A percentile compares a stretch with the other conserved stretches of the same genome.
Conservation (phyloP, 2,329 filamentous ascomycete genomes). For the Diaporthe citriasiana region DNA sequence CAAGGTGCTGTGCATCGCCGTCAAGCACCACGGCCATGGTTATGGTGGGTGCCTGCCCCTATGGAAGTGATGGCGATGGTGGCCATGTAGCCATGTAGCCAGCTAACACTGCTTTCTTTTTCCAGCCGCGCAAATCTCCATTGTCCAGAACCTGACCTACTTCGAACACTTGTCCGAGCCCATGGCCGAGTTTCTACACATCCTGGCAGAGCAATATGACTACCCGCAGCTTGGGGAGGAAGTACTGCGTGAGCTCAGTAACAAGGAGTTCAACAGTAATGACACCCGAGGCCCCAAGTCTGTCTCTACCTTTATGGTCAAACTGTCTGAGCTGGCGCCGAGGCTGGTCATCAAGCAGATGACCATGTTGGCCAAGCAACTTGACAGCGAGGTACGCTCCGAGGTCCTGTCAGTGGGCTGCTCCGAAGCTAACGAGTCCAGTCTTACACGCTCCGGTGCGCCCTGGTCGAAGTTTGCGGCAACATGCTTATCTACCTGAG, state of each 20-base stretch:
- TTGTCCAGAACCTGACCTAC: slow-evolving; percentile 97
- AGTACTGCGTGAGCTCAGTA: slow-evolving; percentile 92
- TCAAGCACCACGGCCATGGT: slow-evolving; percentile 97
- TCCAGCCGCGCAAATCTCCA: slow-evolving; percentile 92
- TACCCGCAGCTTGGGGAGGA: slow-evolving; percentile 96
- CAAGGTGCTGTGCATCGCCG: slow-evolving; percentile 94
- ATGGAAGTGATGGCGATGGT: not conserved
- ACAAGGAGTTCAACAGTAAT: slow-evolving; percentile 98
- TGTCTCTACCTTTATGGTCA: slow-evolving; percentile 92
- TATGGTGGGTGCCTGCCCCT: slow-evolving; percentile 75
- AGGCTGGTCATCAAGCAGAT: slow-evolving; percentile 97
- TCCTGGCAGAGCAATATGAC: slow-evolving; percentile 96
- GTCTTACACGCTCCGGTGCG: slow-evolving; percentile 94
- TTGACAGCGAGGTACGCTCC: slow-evolving; percentile 85
- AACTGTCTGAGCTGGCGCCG: slow-evolving; percentile 91
- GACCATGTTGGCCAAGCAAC: slow-evolving; percentile 91
- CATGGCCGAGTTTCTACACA: slow-evolving; percentile 98
- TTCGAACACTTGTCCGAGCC: slow-evolving; percentile 99
- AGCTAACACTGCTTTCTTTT: slow-evolving; percentile 47
- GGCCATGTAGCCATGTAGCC: not conserved
- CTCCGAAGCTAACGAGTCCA: slow-evolving; percentile 53
- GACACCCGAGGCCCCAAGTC: slow-evolving; percentile 97
- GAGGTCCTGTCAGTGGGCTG: no score
- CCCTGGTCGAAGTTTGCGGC: slow-evolving; percentile 96
- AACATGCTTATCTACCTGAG: slow-evolving; percentile 94